Conservation (phyloP, 1,284 basidiomycete species). For the Pterulicium gracile region DNA sequence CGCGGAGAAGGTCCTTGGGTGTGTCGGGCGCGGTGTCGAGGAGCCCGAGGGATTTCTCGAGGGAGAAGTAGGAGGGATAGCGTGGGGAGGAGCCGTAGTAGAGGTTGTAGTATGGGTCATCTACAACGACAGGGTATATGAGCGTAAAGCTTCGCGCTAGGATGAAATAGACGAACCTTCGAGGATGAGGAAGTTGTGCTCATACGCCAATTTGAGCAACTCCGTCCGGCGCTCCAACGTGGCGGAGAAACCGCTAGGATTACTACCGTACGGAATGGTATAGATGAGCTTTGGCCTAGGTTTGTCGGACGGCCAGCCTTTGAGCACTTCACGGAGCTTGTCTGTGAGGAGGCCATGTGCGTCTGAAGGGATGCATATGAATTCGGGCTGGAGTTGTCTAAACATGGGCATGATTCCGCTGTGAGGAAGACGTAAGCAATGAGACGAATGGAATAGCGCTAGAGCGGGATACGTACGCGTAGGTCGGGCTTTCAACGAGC, state of each 20-base stretch:
- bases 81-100: constrained; percentile 41
- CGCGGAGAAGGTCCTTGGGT: no score
- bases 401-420: constrained; percentile 63
- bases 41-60: constrained; percentile 28
- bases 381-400: constrained; percentile 40
- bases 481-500: constrained; percentile 80
- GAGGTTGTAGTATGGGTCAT: constrained; percentile 68
- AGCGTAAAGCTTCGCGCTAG: background rate
- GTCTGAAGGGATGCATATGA: constrained; percentile 76
- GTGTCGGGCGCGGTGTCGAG: no score
- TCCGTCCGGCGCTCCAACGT: constrained; percentile 66
- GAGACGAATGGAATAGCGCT: constrained; percentile 11
- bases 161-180: constrained; percentile 46
- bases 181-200: constrained; percentile 76
- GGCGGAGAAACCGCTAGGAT: constrained; percentile 77
- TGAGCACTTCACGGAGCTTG: constrained; percentile 56
- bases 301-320: constrained; percentile 67
- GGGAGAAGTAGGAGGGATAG: constrained; percentile 53
- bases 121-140: constrained; percentile 23
- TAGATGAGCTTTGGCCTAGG: constrained; percentile 78
- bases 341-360: constrained; percentile 60
- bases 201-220: constrained; percentile 63
- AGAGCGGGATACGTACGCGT: constrained; percentile 44
- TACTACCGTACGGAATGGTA: constrained; percentile 79
- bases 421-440: constrained; percentile 5